Percentiles rank a stretch among this genome's conserved stretches.
These are phyloP conservation scores for Moelleriella libera DNA, from an alignment of 2,329 filamentous ascomycete species.

Conservation along the genomic window DNA sequence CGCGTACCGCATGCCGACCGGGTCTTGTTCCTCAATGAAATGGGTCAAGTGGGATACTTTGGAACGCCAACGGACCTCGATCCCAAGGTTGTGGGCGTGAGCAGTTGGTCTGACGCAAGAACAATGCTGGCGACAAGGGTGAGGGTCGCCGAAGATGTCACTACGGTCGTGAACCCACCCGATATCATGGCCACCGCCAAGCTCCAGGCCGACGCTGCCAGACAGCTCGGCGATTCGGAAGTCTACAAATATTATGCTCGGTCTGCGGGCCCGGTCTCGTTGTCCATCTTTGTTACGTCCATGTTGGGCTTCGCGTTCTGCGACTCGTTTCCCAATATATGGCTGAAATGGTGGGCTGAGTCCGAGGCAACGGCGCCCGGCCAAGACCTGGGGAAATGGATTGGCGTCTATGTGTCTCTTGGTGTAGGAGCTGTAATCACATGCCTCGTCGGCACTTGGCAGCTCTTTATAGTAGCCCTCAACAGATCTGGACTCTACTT, in stretches of 20 bases:
- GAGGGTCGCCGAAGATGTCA: no score
- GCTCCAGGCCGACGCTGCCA: no score
- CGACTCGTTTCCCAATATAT: not conserved
- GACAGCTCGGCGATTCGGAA: not conserved
- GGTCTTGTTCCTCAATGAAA: no score
- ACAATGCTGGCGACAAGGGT: no score
- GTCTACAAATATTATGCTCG: not conserved
- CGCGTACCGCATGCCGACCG: no score
- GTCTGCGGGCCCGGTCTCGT: not conserved
- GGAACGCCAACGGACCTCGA: no score
- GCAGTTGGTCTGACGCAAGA: no score
- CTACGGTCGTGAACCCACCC: no score
- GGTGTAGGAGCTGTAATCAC: slow-evolving; percentile 6
- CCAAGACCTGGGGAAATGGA: not conserved
- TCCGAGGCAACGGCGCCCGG: not conserved
- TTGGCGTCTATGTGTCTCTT: not conserved
- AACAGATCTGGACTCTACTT: not conserved
- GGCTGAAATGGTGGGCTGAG: not conserved
- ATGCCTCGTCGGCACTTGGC: not conserved
- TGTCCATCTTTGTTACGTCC: not conserved
- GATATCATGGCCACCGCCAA: no score
- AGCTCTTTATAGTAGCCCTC: not conserved
- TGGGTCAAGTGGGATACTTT: no score
- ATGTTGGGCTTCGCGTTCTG: not conserved
- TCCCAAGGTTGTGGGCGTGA: no score